A percentile compares a stretch with the other conserved stretches of the same genome.
phyloP scores from a whole-genome alignment of 2,329 filamentous ascomycete genomes.

The Apiospora hydei region DNA sequence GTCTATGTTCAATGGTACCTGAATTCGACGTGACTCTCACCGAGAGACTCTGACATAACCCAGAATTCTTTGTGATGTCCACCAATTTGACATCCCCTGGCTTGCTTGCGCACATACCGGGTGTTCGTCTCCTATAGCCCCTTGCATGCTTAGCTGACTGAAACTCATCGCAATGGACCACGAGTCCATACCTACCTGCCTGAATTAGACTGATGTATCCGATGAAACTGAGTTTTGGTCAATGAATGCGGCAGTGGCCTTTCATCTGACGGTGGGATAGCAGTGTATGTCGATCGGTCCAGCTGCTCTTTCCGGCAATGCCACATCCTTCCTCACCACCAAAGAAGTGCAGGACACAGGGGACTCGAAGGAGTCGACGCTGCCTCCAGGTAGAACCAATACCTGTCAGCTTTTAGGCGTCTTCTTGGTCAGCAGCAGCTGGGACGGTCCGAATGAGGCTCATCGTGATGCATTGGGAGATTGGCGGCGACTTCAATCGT shows the following conservation, averaged over 20 bases:
- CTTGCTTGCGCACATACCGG: not conserved
- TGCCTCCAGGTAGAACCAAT: too few relatives aligned
- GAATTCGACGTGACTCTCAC: not conserved
- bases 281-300: not conserved
- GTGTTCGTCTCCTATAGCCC: not conserved
- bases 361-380: too few relatives aligned
- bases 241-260: not conserved
- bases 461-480: not conserved
- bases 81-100: not conserved
- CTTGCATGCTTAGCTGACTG: conserved; percentile 5
- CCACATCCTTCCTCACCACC: not conserved
- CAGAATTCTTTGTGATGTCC: not conserved
- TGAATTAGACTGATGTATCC: not conserved
- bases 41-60: not conserved
- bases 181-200: not conserved
- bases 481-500: not conserved
- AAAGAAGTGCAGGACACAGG: too few relatives aligned
- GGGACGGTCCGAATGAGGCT: not conserved
- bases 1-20: not conserved
- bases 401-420: conserved; percentile 19
- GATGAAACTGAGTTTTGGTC: not conserved
- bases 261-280: conserved; percentile 4
- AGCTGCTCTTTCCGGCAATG: conserved; percentile 9
- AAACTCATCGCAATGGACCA: not conserved
- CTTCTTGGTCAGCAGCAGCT: not conserved